phyloP scores from a whole-genome alignment of 2,329 filamentous ascomycete genomes.

The Colletotrichum sp. region DNA sequence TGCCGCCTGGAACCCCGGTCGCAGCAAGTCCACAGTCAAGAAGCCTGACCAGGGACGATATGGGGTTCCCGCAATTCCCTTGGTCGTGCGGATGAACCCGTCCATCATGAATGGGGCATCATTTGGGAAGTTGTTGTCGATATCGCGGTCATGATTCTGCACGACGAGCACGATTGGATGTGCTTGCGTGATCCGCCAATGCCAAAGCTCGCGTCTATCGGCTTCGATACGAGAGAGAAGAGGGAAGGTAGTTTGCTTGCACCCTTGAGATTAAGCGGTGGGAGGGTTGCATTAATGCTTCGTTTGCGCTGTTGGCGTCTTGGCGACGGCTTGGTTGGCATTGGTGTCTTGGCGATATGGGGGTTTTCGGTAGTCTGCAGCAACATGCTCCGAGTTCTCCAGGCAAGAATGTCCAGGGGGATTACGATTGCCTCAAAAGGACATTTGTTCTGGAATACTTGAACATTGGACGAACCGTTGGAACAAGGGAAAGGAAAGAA shows the following conservation, averaged over 20 bases:
- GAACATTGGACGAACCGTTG: background rate
- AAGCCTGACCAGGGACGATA: background rate
- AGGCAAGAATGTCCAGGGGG: background rate
- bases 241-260: slow-evolving; percentile 13
- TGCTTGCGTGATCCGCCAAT: slow-evolving; percentile 3
- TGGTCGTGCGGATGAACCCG: background rate
- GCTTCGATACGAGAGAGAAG: background rate
- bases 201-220: background rate
- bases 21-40: background rate
- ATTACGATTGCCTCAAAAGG: background rate
- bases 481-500: background rate
- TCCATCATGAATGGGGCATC: background rate
- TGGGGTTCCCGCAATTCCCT: background rate
- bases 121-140: background rate
- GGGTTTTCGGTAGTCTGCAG: background rate
- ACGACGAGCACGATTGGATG: background rate
- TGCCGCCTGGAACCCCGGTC: background rate
- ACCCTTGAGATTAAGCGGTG: background rate
- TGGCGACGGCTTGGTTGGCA: background rate
- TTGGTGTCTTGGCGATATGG: background rate
- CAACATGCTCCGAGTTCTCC: background rate
- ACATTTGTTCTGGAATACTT: background rate
- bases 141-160: background rate
- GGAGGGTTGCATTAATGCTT: slow-evolving; percentile 4
- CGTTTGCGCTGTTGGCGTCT: slow-evolving; percentile 5